Percentiles rank a stretch among this genome's conserved stretches.
Evolutionary conservation across 2,329 filamentous ascomycete genomes (phyloP).

Genomic region (Cercospora sp.): DNA sequence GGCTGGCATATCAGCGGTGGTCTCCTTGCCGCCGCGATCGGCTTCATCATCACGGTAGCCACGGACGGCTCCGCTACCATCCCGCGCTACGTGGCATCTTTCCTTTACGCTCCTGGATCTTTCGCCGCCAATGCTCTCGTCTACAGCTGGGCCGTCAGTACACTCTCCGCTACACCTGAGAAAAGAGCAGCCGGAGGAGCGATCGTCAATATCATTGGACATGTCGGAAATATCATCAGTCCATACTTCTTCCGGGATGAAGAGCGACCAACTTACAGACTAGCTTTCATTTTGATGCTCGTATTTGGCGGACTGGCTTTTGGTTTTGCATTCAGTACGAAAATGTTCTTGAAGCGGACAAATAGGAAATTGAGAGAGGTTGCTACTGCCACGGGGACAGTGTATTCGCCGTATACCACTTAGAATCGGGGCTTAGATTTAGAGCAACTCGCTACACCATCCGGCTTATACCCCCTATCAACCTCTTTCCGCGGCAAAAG

Average conservation of each 20-base stretch:
- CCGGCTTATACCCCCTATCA: no score
- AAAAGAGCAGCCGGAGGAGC: slow-evolving; percentile 49
- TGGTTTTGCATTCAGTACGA: not conserved
- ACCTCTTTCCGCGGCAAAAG: no score
- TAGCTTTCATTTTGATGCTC: slow-evolving; percentile 20
- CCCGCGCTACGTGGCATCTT: slow-evolving; percentile 35
- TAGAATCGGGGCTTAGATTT: not conserved
- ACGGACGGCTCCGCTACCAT: not conserved
- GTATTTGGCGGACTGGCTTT: slow-evolving; percentile 14
- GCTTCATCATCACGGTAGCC: slow-evolving; percentile 31
- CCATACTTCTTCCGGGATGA: slow-evolving; percentile 43
- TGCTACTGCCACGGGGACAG: not conserved
- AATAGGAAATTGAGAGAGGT: slow-evolving; percentile 17
- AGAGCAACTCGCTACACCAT: not conserved
- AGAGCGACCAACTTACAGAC: slow-evolving; percentile 11
- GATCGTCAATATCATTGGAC: slow-evolving; percentile 41
- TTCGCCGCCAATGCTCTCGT: slow-evolving; percentile 44
- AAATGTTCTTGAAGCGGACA: slow-evolving; percentile 16
- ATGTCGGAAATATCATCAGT: slow-evolving; percentile 45
- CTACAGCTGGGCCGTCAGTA: slow-evolving; percentile 47
- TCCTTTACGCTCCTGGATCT: slow-evolving; percentile 38
- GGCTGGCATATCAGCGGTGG: slow-evolving; percentile 55
- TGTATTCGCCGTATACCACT: slow-evolving; percentile 4
- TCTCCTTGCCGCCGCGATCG: slow-evolving; percentile 53
- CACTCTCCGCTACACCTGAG: slow-evolving; percentile 44